phyloP scores from a whole-genome alignment of 257 asterid species.

The Salvia hispanica region DNA sequence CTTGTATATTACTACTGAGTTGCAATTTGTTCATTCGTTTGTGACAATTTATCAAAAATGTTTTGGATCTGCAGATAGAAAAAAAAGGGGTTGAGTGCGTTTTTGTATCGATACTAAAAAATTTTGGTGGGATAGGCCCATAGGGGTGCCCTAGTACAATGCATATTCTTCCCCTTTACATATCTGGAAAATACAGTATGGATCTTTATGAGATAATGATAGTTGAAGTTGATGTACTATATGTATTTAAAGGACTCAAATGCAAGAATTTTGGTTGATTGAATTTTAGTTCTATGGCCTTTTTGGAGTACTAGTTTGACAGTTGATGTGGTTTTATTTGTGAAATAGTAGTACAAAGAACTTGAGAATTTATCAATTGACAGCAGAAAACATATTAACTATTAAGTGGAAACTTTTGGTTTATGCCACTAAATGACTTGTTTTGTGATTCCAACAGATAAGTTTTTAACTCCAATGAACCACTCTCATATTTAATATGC shows the following conservation, averaged over 20 bases:
- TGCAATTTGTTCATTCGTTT: conserved; percentile 36
- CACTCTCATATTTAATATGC: too few relatives aligned
- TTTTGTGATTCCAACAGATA: too few relatives aligned
- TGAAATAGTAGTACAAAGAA: too few relatives aligned
- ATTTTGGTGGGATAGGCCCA: conserved; percentile 31
- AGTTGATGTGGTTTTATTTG: too few relatives aligned
- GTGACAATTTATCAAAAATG: neutral
- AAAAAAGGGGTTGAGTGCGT: conserved; percentile 6
- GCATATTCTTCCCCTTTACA: neutral
- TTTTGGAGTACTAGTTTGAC: too few relatives aligned
- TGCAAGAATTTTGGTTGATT: neutral
- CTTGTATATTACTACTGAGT: conserved; percentile 50
- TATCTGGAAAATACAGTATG: neutral
- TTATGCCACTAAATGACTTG: too few relatives aligned
- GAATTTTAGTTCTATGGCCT: neutral
- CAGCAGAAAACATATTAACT: too few relatives aligned
- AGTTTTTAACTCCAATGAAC: too few relatives aligned
- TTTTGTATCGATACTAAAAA: conserved; percentile 9
- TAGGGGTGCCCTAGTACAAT: neutral
- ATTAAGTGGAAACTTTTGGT: too few relatives aligned
- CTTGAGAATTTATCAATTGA: too few relatives aligned
- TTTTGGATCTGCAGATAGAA: conserved; percentile 26
- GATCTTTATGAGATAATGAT: neutral
- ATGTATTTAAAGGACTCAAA: neutral
- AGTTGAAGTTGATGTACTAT: too few relatives aligned